Evolutionary conservation across 192 early-diverging fungal species (phyloP).

Genomic region (Chytriomyces hyalinus): DNA sequence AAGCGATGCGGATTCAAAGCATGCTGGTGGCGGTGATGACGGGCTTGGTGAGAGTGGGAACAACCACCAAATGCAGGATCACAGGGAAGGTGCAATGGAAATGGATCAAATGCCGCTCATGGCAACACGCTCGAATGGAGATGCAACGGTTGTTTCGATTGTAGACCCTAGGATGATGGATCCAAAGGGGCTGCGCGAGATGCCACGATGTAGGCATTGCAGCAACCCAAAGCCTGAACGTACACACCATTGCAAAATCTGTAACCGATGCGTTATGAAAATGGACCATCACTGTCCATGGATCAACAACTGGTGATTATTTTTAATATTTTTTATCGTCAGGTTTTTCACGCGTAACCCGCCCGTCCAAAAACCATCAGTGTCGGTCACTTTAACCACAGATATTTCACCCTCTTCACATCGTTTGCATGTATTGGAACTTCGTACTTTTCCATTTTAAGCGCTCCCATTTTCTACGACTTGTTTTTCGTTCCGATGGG

Average conservation of each 20-base stretch:
- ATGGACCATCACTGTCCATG: slow-evolving; percentile 55
- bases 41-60: not conserved
- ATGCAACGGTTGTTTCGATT: not conserved
- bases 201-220: slow-evolving; percentile 22
- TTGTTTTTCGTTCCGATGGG: slow-evolving; percentile 14
- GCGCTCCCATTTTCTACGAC: slow-evolving; percentile 18
- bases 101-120: not conserved
- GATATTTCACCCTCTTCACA: slow-evolving; percentile 61
- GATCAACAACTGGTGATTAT: slow-evolving; percentile 49
- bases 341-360: not conserved
- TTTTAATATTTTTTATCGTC: not conserved
- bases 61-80: not conserved
- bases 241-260: slow-evolving; percentile 54
- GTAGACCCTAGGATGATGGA: slow-evolving; percentile 3
- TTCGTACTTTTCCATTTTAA: slow-evolving; percentile 23
- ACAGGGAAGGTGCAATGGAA: slow-evolving; percentile 4
- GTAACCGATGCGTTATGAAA: slow-evolving; percentile 53
- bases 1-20: slow-evolving; percentile 17
- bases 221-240: slow-evolving; percentile 44
- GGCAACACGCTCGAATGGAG: not conserved
- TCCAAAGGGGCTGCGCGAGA: slow-evolving; percentile 8
- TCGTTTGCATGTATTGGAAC: slow-evolving; percentile 45
- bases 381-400: slow-evolving; percentile 59
- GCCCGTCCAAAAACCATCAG: slow-evolving; percentile 23
- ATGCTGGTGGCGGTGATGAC: not conserved